Evolutionary conservation across 208 protist genomes (phyloP).

Genomic region (Wallacemonas sp.): DNA sequence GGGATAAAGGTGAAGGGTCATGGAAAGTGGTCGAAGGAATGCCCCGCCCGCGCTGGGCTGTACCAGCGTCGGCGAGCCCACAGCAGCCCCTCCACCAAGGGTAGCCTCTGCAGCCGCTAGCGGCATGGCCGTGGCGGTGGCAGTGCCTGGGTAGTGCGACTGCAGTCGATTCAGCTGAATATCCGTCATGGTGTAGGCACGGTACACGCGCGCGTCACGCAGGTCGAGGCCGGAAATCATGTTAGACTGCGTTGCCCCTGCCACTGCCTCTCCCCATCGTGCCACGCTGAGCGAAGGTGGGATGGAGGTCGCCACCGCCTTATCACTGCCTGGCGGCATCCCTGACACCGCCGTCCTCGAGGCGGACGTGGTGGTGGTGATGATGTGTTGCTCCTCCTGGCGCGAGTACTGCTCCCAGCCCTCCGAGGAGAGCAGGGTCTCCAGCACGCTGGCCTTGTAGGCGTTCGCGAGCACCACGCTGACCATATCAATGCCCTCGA

Average conservation of each 20-base stretch:
- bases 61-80: no score
- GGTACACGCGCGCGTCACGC: neutral
- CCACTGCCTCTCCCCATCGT: no score
- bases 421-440: conserved; percentile 41
- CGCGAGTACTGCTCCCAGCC: conserved; percentile 49
- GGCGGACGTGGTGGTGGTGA: conserved; percentile 18
- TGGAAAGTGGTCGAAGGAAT: neutral
- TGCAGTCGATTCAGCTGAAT: conserved; percentile 1
- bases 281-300: neutral
- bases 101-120: neutral
- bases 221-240: neutral
- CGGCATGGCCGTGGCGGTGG: neutral
- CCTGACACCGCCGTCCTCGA: neutral
- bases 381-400: conserved; percentile 30
- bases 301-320: neutral
- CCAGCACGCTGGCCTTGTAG: conserved; percentile 71
- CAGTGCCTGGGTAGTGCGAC: neutral
- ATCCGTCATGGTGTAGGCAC: conserved; percentile 6
- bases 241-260: no score
- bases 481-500: conserved; percentile 37
- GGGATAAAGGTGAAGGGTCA: conserved; percentile 8
- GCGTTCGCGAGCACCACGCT: conserved; percentile 66
- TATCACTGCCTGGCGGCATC: no score
- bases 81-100: no score
- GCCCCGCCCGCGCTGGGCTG: no score